Conservation (phyloP, 1,284 basidiomycete species). For the Ustilago xerochloae region DNA sequence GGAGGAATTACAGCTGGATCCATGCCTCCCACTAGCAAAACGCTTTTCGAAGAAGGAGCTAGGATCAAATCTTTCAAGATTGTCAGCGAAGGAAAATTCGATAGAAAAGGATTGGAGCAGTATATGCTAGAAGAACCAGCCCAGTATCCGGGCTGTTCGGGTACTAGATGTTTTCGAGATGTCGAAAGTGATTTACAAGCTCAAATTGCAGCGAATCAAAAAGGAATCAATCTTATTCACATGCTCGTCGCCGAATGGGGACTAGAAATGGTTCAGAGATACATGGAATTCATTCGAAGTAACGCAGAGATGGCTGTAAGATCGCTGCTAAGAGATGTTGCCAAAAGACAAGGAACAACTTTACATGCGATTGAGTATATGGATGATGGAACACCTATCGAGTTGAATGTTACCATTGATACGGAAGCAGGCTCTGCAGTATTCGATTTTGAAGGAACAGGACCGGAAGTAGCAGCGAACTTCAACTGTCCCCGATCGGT, state of each 20-base stretch:
- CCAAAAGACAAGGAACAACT: slow-evolving; percentile 74
- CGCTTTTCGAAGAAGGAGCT: slow-evolving; percentile 92
- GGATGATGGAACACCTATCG: slow-evolving; percentile 74
- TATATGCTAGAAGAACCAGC: slow-evolving; percentile 88
- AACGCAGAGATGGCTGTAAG: slow-evolving; percentile 92
- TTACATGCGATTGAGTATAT: slow-evolving; percentile 76
- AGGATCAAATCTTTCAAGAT: slow-evolving; percentile 93
- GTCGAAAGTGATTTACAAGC: slow-evolving; percentile 93
- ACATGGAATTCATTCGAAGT: slow-evolving; percentile 75
- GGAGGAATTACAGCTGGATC: slow-evolving; percentile 81
- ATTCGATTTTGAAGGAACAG: slow-evolving; percentile 86
- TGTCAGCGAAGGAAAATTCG: slow-evolving; percentile 83
- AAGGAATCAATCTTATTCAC: slow-evolving; percentile 74
- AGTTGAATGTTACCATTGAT: slow-evolving; percentile 83
- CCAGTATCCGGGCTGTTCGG: slow-evolving; percentile 73
- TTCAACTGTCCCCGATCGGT: slow-evolving; percentile 81
- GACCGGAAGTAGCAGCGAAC: slow-evolving; percentile 88
- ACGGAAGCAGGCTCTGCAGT: slow-evolving; percentile 80
- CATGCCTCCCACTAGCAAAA: slow-evolving; percentile 93
- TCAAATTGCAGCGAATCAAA: slow-evolving; percentile 95
- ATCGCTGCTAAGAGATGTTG: slow-evolving; percentile 82
- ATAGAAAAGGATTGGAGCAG: slow-evolving; percentile 79
- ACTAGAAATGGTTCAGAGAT: slow-evolving; percentile 80
- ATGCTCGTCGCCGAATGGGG: slow-evolving; percentile 87
- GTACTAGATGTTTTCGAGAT: slow-evolving; percentile 75